Percentiles rank a stretch among this genome's conserved stretches.
Evolutionary conservation across 2,329 filamentous ascomycete species (phyloP).

Genomic region (Phoma sp.): DNA sequence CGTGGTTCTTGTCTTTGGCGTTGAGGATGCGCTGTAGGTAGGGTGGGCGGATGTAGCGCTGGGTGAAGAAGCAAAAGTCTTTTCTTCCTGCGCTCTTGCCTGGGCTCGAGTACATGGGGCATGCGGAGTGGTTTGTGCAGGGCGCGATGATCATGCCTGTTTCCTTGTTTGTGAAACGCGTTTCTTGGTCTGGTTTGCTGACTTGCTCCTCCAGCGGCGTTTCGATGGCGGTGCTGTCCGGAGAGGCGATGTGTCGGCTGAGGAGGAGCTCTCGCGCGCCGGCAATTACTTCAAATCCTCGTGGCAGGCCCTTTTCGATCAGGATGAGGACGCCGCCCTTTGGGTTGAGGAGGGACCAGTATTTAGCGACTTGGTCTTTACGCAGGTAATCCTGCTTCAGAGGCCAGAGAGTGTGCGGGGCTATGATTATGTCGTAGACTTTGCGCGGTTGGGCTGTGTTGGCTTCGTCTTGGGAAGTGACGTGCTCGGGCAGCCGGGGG

Average conservation of each 20-base stretch:
- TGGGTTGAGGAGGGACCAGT: constrained; percentile 85
- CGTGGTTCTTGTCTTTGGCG: constrained; percentile 76
- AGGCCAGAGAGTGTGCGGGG: constrained; percentile 80
- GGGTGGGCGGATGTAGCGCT: constrained; percentile 82
- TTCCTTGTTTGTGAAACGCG: constrained; percentile 55
- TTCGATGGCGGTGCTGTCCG: constrained; percentile 56
- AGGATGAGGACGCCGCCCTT: constrained; percentile 86
- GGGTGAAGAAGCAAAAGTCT: constrained; percentile 89
- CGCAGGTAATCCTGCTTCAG: constrained; percentile 77
- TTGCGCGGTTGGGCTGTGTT: constrained; percentile 63
- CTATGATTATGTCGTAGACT: constrained; percentile 87
- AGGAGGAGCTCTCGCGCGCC: constrained; percentile 81
- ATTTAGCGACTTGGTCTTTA: constrained; percentile 80
- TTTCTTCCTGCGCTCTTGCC: constrained; percentile 77
- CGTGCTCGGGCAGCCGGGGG: constrained; percentile 86
- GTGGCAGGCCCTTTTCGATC: constrained; percentile 87
- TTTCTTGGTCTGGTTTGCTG: constrained; percentile 47
- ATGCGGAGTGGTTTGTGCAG: constrained; percentile 87
- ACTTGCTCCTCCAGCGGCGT: constrained; percentile 47
- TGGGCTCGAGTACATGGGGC: constrained; percentile 82
- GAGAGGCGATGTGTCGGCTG: constrained; percentile 73
- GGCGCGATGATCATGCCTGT: constrained; percentile 67
- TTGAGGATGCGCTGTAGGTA: constrained; percentile 81
- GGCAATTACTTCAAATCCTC: constrained; percentile 91
- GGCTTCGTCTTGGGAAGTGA: constrained; percentile 64